Percentiles rank a stretch among this genome's conserved stretches.
phyloP scores from a whole-genome alignment of 2,329 filamentous ascomycete species.

The Xylaria arbuscula region DNA sequence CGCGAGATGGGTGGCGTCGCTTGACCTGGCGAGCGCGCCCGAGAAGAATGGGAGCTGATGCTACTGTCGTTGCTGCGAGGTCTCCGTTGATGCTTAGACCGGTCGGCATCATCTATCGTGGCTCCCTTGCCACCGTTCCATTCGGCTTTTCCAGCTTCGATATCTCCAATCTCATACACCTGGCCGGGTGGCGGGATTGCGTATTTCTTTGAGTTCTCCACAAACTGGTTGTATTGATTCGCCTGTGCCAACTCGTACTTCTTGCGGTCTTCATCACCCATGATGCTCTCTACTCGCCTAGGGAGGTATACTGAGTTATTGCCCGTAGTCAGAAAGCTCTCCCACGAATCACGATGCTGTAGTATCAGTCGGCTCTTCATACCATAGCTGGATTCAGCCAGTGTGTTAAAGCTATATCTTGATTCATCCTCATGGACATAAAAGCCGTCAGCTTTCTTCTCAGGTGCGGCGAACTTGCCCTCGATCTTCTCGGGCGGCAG shows the following conservation, averaged over 20 bases:
- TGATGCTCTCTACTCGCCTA: constrained; percentile 77
- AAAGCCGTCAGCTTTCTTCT: constrained; percentile 73
- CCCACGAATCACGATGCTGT: constrained; percentile 71
- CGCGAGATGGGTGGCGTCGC: constrained; percentile 20
- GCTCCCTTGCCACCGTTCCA: constrained; percentile 56
- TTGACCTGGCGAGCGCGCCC: constrained; percentile 32
- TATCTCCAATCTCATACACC: constrained; percentile 62
- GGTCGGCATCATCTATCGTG: constrained; percentile 40
- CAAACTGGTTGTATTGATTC: constrained; percentile 56
- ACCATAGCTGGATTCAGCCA: constrained; percentile 42
- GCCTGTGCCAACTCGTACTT: constrained; percentile 78
- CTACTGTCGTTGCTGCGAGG: constrained; percentile 42
- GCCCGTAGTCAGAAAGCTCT: constrained; percentile 71
- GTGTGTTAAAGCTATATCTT: constrained; percentile 63
- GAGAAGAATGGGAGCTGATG: constrained; percentile 32
- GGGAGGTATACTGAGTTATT: constrained; percentile 73
- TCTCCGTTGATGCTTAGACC: constrained; percentile 40
- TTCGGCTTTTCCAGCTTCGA: constrained; percentile 55
- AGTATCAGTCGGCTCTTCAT: constrained; percentile 60
- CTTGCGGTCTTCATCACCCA: constrained; percentile 79
- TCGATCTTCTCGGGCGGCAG: constrained; percentile 80
- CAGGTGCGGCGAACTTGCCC: constrained; percentile 80
- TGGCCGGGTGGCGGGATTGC: constrained; percentile 56
- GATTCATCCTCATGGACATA: constrained; percentile 78
- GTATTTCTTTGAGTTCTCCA: constrained; percentile 49